Percentiles rank a stretch among this genome's conserved stretches.
Conservation (phyloP, 257 asterid species). For the Thymus mandschuricus region DNA sequence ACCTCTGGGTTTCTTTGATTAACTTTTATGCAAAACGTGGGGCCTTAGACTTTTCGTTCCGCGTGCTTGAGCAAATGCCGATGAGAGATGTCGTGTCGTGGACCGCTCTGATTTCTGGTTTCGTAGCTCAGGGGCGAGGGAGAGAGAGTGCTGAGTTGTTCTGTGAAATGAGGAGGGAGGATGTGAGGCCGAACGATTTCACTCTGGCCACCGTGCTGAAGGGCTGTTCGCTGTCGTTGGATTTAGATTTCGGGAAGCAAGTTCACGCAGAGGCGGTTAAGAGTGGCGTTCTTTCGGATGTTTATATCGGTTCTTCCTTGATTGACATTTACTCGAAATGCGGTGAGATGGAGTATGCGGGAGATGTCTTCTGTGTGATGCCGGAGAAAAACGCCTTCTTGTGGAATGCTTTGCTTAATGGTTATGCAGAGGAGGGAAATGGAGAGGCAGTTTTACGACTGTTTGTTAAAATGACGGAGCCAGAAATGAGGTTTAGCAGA, state of each 20-base stretch:
- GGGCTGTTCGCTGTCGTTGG: slow-evolving; percentile 66
- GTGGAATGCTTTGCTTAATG: slow-evolving; percentile 83
- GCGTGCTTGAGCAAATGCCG: slow-evolving; percentile 60
- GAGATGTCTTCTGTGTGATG: slow-evolving; percentile 57
- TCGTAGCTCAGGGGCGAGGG: slow-evolving; percentile 70
- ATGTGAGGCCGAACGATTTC: slow-evolving; percentile 71
- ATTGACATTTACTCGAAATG: slow-evolving; percentile 75
- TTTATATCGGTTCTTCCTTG: slow-evolving; percentile 71
- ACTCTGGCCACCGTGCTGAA: slow-evolving; percentile 75
- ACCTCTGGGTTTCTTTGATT: slow-evolving; percentile 73
- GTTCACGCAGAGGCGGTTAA: slow-evolving; percentile 73
- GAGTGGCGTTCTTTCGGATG: slow-evolving; percentile 61
- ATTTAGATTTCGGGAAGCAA: slow-evolving; percentile 74
- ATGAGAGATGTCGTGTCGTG: slow-evolving; percentile 69
- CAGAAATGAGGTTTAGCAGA: slow-evolving; percentile 59
- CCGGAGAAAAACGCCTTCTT: slow-evolving; percentile 72
- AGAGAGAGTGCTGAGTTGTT: slow-evolving; percentile 57
- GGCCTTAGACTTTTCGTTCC: slow-evolving; percentile 41
- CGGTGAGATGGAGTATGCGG: slow-evolving; percentile 67
- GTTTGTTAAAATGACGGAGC: slow-evolving; percentile 57
- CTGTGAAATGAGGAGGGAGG: slow-evolving; percentile 65
- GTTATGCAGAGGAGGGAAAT: slow-evolving; percentile 71
- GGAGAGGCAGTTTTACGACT: slow-evolving; percentile 64
- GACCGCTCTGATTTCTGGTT: slow-evolving; percentile 83
- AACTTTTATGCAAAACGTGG: slow-evolving; percentile 77